Conservation (phyloP, 352 stramenopile species). For the Aphanomyces stellatus region DNA sequence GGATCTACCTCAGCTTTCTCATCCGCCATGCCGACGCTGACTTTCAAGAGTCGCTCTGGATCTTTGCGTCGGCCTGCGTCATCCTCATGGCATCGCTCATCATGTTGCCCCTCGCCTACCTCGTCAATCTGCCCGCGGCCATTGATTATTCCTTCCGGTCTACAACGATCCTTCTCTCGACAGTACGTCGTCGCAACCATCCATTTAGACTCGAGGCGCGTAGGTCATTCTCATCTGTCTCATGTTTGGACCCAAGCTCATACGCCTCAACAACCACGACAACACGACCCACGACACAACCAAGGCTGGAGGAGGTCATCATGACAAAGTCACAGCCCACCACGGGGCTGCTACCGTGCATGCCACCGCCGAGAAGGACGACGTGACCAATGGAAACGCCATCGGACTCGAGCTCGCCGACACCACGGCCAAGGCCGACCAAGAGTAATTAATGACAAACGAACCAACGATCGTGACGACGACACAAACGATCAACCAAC, state of each 20-base stretch:
- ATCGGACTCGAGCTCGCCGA: too few relatives aligned
- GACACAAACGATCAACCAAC: too few relatives aligned
- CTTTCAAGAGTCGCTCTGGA: slow-evolving; percentile 64
- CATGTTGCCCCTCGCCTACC: slow-evolving; percentile 42
- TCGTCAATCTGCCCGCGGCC: slow-evolving; percentile 31
- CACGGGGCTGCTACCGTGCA: too few relatives aligned
- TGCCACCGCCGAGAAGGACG: too few relatives aligned
- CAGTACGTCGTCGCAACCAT: slow-evolving; percentile 22
- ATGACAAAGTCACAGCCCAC: too few relatives aligned
- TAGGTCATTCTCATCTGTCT: not conserved
- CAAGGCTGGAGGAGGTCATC: too few relatives aligned
- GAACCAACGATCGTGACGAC: too few relatives aligned
- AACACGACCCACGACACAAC: not conserved
- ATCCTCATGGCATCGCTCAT: slow-evolving; percentile 42
- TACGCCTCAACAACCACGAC: too few relatives aligned
- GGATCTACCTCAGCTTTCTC: slow-evolving; percentile 43
- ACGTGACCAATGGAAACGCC: too few relatives aligned
- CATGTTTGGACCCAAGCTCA: slow-evolving; percentile 18
- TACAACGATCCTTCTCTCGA: slow-evolving; percentile 25
- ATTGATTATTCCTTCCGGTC: slow-evolving; percentile 35
- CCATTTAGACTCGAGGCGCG: not conserved
- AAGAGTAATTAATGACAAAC: too few relatives aligned
- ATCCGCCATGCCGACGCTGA: slow-evolving; percentile 57
- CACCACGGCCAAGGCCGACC: too few relatives aligned
- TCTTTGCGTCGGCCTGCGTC: slow-evolving; percentile 36